Conservation (phyloP, 306 rosid species). For the Medicago arabica region DNA sequence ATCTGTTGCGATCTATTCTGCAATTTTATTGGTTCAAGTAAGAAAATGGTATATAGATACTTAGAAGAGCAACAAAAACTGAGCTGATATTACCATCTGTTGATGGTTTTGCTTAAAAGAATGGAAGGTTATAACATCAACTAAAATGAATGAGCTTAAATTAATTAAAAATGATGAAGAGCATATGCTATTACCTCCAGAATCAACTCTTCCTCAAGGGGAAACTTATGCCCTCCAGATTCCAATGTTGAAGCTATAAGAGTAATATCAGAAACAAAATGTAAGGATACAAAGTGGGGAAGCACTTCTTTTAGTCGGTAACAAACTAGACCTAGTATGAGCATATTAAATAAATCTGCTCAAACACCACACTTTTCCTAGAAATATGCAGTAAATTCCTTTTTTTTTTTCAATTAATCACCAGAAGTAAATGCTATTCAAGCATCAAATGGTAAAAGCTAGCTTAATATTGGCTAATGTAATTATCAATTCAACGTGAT, state of each 20-base stretch:
- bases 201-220: conserved; percentile 52
- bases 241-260: conserved; percentile 53
- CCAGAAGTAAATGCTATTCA: conserved; percentile 29
- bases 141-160: conserved; percentile 19
- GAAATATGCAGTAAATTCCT: conserved; percentile 6
- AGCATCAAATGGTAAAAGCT: conserved; percentile 25
- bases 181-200: conserved; percentile 45
- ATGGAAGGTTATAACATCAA: conserved; percentile 10
- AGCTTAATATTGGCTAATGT: conserved; percentile 16
- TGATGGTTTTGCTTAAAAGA: conserved; percentile 13
- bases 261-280: conserved; percentile 37
- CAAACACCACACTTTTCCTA: conserved; percentile 6
- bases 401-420: conserved; percentile 16
- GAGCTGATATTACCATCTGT: conserved; percentile 23
- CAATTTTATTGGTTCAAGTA: conserved; percentile 61
- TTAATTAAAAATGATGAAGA: conserved; percentile 20
- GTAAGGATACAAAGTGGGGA: conserved; percentile 30
- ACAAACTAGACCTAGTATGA: conserved; percentile 14
- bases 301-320: background rate
- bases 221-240: conserved; percentile 43
- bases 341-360: conserved; percentile 30
- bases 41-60: conserved; percentile 43
- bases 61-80: conserved; percentile 40
- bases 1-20: conserved; percentile 78
- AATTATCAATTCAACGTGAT: conserved; percentile 23